Evolutionary conservation across 108 stramenopile genomes (phyloP).

Genomic region (Aurantiochytrium sp.): DNA sequence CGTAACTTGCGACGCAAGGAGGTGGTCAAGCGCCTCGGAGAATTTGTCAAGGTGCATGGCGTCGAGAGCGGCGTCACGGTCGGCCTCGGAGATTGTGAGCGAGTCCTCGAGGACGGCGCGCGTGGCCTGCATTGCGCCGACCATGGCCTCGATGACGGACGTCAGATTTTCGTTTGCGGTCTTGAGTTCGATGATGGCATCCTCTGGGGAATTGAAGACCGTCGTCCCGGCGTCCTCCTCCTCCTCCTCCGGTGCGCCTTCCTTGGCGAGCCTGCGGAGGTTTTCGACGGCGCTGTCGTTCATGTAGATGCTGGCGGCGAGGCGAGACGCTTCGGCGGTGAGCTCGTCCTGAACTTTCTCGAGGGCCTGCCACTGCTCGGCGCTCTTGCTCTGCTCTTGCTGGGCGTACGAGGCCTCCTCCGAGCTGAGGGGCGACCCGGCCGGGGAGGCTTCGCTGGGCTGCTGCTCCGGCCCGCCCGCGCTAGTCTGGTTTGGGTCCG

Average conservation of each 20-base stretch:
- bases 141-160: neutral
- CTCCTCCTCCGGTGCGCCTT: neutral
- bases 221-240: neutral
- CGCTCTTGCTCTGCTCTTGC: neutral
- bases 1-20: neutral
- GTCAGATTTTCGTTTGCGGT: neutral
- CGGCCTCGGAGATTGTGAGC: neutral
- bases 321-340: neutral
- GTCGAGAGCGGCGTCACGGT: neutral
- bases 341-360: conserved; percentile 3
- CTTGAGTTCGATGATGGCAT: neutral
- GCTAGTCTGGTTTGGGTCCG: neutral
- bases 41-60: neutral
- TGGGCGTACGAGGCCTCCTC: neutral
- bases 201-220: neutral
- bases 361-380: conserved; percentile 7
- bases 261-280: neutral
- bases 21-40: neutral
- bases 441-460: neutral
- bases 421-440: neutral
- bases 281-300: neutral
- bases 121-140: neutral
- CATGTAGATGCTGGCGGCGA: conserved; percentile 14
- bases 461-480: neutral
- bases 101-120: neutral